Evolutionary conservation across 2,329 filamentous ascomycete genomes (phyloP), one percentile per base, ranked within the genome.

Genomic region (Ramularia endophylla): DNA sequence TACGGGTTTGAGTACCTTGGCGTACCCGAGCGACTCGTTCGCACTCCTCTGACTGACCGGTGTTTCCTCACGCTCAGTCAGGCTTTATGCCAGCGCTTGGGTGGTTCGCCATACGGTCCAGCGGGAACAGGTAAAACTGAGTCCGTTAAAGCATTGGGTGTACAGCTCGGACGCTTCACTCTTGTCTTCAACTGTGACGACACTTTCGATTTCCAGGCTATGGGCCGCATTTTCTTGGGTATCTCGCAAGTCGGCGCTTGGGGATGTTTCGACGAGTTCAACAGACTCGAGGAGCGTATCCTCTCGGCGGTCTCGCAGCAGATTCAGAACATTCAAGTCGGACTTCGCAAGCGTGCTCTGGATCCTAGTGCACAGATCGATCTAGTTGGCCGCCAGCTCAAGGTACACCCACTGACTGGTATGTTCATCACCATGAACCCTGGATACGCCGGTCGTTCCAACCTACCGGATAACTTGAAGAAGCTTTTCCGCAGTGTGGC

Each of bases 371-470:
- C 87, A 2, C 85, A 95, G 61, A 97, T 98, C 54, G 92, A 98
- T 63, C 74, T 99, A 15, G 85, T 97, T 40, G 90, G 90, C 36
- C 85, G 92, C 41, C 88, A 94, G 54, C 75, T 98, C 35, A 80
- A 76, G 49, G 92, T 99, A 53, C 94, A 95, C 58, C 75, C 77
- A 47, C 94, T 95, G 62, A 97, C 94, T 37, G 92, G 92, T 55
- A 92, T 99, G 62, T 99, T 99, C 72, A 98, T 99, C 64, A 99
- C 92, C 28, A 98, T 99, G 94, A 99, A 99, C 65, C 92, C 92
- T 64, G 92, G 92, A 38, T 99, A 99, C 67, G 92, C 92, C 39
- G 92, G 92, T 43, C 87, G 92, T 66, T 99, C 92, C 36, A 98
- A 98, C 67, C 70, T 99, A 59, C 92, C 92, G 2, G 92, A 99